A percentile compares a stretch with the other conserved stretches of the same genome.
Evolutionary conservation across 306 rosid genomes (phyloP).

Genomic region (Benincasa hispida): DNA sequence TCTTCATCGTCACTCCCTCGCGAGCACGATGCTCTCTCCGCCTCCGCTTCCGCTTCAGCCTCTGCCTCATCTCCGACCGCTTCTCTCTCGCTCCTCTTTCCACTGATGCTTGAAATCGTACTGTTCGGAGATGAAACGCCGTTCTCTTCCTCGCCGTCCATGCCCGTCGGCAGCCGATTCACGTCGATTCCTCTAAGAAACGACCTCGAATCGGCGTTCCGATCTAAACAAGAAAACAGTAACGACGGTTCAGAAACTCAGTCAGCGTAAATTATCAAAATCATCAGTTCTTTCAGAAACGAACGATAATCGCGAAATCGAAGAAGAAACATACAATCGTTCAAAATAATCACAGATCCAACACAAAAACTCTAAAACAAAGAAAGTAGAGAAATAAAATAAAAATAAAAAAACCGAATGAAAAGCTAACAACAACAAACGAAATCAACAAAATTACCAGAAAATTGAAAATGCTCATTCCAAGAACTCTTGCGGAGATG

Average conservation of each 20-base stretch:
- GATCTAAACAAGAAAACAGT: slow-evolving; percentile 14
- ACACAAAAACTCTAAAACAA: not conserved
- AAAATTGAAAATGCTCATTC: slow-evolving; percentile 37
- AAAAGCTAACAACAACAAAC: not conserved
- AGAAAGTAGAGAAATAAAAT: not conserved
- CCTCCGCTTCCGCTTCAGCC: slow-evolving; percentile 50
- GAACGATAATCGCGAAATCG: not conserved
- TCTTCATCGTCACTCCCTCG: slow-evolving; percentile 58
- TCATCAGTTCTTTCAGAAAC: not conserved
- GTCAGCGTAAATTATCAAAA: not conserved
- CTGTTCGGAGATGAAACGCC: slow-evolving; percentile 87
- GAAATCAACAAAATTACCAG: slow-evolving; percentile 23
- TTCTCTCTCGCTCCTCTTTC: slow-evolving; percentile 74
- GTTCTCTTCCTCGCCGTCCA: slow-evolving; percentile 44
- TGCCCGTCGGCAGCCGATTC: slow-evolving; percentile 27
- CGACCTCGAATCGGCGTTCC: slow-evolving; percentile 38
- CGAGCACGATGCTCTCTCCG: slow-evolving; percentile 55
- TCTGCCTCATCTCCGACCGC: slow-evolving; percentile 34
- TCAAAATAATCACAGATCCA: not conserved
- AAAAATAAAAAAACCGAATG: no score
- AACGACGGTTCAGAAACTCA: not conserved
- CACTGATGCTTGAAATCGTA: slow-evolving; percentile 70
- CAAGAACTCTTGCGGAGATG: slow-evolving; percentile 20
- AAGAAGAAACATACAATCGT: not conserved
- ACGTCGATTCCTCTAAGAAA: slow-evolving; percentile 44